These are phyloP conservation scores for Pyrenophora seminiperda DNA, from an alignment of 2,329 filamentous ascomycete species.

Conservation along the genomic window DNA sequence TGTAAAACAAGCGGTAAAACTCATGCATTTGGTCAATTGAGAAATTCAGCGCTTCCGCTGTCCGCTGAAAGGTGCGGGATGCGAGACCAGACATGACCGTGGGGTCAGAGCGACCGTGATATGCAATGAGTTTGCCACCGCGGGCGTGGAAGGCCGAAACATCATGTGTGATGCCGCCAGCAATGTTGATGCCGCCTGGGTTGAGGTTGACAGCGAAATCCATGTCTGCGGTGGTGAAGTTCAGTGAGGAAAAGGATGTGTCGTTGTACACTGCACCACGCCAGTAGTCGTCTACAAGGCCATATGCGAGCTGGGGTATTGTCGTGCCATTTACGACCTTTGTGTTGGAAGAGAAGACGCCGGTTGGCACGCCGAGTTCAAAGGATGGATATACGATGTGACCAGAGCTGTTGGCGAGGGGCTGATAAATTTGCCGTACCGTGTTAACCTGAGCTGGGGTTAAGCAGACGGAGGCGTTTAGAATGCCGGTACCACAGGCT, in stretches of 20 bases:
- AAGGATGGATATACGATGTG: conserved; percentile 54
- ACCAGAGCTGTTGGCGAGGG: conserved; percentile 48
- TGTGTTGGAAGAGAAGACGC: conserved; percentile 30
- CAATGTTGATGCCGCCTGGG: conserved; percentile 40
- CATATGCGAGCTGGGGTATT: conserved; percentile 46
- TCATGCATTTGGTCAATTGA: conserved; percentile 39
- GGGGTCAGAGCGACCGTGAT: conserved; percentile 21
- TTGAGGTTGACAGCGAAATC: conserved; percentile 40
- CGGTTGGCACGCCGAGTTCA: conserved; percentile 53
- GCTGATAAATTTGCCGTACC: conserved; percentile 50
- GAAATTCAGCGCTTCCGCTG: conserved; percentile 28
- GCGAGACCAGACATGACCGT: conserved; percentile 49
- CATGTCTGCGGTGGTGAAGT: conserved; percentile 18
- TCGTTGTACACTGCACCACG: conserved; percentile 49
- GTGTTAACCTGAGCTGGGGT: conserved; percentile 29
- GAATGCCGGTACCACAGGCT: conserved; percentile 22
- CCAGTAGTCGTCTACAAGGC: conserved; percentile 42
- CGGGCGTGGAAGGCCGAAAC: conserved; percentile 16
- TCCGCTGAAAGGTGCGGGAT: conserved; percentile 57
- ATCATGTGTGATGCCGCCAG: conserved; percentile 51
- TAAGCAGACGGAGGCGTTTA: conserved; percentile 14
- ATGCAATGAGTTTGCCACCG: conserved; percentile 24
- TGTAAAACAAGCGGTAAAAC: conserved; percentile 57
- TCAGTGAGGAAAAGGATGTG: conserved; percentile 45
- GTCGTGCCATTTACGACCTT: conserved; percentile 49